These are phyloP conservation scores for Arthrobotrys musiformis DNA, from an alignment of 2,329 filamentous ascomycete species.

Conservation along the genomic window DNA sequence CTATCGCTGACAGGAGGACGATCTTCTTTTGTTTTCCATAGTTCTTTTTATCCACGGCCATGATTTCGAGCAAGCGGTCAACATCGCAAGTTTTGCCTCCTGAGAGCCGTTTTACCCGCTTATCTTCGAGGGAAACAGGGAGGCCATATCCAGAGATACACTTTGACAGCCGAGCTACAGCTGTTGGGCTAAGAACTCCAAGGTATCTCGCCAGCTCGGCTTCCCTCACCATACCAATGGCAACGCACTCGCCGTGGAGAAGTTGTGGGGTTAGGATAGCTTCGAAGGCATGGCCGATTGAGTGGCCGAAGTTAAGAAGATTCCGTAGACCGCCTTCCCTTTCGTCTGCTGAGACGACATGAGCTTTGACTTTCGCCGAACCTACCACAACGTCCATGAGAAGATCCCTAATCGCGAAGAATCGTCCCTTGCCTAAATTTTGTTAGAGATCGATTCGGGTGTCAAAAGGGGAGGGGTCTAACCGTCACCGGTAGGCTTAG, in stretches of 20 bases:
- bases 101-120: constrained; percentile 81
- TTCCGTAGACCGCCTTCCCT: constrained; percentile 93
- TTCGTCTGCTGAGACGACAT: constrained; percentile 93
- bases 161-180: constrained; percentile 88
- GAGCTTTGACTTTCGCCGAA: constrained; percentile 91
- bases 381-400: constrained; percentile 85
- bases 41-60: constrained; percentile 99
- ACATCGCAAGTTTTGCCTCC: constrained; percentile 89
- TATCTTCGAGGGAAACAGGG: constrained; percentile 85
- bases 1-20: constrained; percentile 89
- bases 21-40: constrained; percentile 95
- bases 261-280: constrained; percentile 95
- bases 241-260: constrained; percentile 93
- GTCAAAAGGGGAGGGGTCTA: constrained; percentile 11
- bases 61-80: constrained; percentile 85
- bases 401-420: constrained; percentile 76
- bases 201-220: constrained; percentile 91
- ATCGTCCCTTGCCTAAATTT: constrained; percentile 66
- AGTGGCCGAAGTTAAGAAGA: constrained; percentile 96
- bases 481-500: constrained; percentile 67
- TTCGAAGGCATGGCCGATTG: constrained; percentile 96
- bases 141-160: constrained; percentile 94
- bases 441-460: neutral
- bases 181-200: constrained; percentile 83
- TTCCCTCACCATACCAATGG: constrained; percentile 98